Base-by-base conservation (phyloP, 2,329 filamentous ascomycete species). In the Hypoxylon sp. region DNA sequence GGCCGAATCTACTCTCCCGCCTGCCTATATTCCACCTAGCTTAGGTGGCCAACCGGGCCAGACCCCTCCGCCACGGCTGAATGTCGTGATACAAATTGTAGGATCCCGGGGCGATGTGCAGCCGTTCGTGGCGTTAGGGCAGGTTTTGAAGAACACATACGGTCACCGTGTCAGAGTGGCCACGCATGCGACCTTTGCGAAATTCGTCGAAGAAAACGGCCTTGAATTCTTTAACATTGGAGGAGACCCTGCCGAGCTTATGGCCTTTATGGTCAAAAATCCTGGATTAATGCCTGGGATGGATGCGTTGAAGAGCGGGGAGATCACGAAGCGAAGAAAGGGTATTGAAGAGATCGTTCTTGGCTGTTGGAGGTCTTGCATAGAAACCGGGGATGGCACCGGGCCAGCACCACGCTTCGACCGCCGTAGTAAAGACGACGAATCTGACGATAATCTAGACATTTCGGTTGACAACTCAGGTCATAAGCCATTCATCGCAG, bases 281-380 rank as follows among this genome's bases (percentile, higher is more conserved):
- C 90, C 91, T 0, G 89, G 90, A 0, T 78, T 93, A 20, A 91
- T 93, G 87, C 91, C 91, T 8, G 88, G 88, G 1, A 85, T 92
- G 65, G 87, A 91, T 56, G 87, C 88, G 2, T 74, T 93, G 26
- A 85, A 86, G 53, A 87, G 82, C 63, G 90, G 90, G 7, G 90
- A 92, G 71, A 85, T 93, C 33, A 86, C 86, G 11, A 88, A 87
- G 75, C 81, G 89, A 57, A 84, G 90, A 68, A 87, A 84, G 66
- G 89, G 87, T 14, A 91, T 93, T 72, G 87, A 85, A 61, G 84
- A 90, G 62, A 91, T 92, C 52, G 78, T 93, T 38, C 81, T 87
- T 22, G 90, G 91, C 0, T 92, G 89, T 68, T 93, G 91, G 91
- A 84, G 88, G 74, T 90, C 89, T 2, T 93, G 91, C 74, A 89